Base-by-base conservation (phyloP, 164 flowering plant genomes). In the Saururus chinensis region DNA sequence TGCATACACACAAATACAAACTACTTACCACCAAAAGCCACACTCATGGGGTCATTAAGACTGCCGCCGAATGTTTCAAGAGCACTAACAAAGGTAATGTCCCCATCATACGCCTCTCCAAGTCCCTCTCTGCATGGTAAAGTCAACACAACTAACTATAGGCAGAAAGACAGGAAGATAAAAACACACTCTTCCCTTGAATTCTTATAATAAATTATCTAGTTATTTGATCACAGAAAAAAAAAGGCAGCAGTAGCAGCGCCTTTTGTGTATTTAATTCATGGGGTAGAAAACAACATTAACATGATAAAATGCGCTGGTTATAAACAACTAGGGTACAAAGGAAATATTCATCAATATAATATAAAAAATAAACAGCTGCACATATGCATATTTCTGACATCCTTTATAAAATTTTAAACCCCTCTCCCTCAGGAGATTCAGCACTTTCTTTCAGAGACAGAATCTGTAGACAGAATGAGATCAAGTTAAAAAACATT, bases 21-120 rank as follows among this genome's bases (percentile, higher is more conserved):
- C 45, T 0, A 8, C 45, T 41, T 41, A 41, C 99, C 99, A 82
- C 99, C 99, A 79, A 90, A 87, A 68, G 97, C 92, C 68, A 88
- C 82, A 77, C 88, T 85, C 40, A 90, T 81, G 6, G 97, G 97
- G 72, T 93, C 99, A 81, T 93, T 86, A 69, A 84, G 88, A 62
- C 97, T 92, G 60, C 98, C 98, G 26, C 92, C 96, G 83, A 93
- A 93, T 51, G 75, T 77, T 79, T 93, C 97, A 59, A 93, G 84
- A 52, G 95, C 79, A 72, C 96, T 85, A 48, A 96, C 92, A 77
- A 90, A 93, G 61, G 87, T 89, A 72, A 90, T n/a, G n/a, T n/a
- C n/a, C n/a, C n/a, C n/a, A n/a, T n/a, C n/a, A n/a, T n/a, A n/a
- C n/a, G n/a, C n/a, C 73, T 93, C 99, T 45, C 97, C 97, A 72